Base-by-base conservation (phyloP, 1,139 yeast genomes). In the Pichia sp. region DNA sequence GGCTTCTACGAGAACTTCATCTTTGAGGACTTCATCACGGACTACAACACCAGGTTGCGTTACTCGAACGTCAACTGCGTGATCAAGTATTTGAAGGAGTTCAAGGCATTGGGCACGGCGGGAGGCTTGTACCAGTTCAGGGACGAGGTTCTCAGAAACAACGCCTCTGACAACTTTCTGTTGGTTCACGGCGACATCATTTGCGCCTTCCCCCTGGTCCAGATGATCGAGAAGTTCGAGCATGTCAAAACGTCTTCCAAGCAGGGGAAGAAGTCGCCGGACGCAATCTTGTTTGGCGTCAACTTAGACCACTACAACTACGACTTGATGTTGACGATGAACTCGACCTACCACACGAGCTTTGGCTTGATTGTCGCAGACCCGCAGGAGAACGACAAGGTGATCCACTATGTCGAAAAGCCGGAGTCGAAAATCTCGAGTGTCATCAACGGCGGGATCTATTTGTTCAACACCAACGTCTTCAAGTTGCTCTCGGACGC, bases 131-230 rank as follows among this genome's bases (percentile, higher is more conserved):
- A 80, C 68, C 81, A 80, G 64, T 82, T 81, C 70, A 72, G 81
- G 57, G 83, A 81, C 62, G 81, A 78, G 56, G 80, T 82, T 54
- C 70, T 80, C 59, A 72, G 73, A 59, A 79, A 79, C 19, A 49
- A 32, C 10, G 68, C 71, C 59, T 80, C 82, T 8, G 70, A 72
- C 54, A 70, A 71, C 58, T 73, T 81, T 62, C 72, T 81, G 56
- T 81, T 82, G 52, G 76, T 82, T 61, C 85, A 82, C 62, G 87
- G 86, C 19, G 87, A 82, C 64, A 78, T 82, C 19, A 75, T 84
- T 65, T 78, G 83, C 61, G 72, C 81, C 41, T 82, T 80, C 68
- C 87, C 87, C 4, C 73, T 82, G 59, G 65, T 66, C 51, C 76
- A 78, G 52, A 69, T 82, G 67, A 56, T 67, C 46, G 61, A 67